phyloP scores from a whole-genome alignment of 2,329 filamentous ascomycete genomes.

The Sordariomycetes sp. region DNA sequence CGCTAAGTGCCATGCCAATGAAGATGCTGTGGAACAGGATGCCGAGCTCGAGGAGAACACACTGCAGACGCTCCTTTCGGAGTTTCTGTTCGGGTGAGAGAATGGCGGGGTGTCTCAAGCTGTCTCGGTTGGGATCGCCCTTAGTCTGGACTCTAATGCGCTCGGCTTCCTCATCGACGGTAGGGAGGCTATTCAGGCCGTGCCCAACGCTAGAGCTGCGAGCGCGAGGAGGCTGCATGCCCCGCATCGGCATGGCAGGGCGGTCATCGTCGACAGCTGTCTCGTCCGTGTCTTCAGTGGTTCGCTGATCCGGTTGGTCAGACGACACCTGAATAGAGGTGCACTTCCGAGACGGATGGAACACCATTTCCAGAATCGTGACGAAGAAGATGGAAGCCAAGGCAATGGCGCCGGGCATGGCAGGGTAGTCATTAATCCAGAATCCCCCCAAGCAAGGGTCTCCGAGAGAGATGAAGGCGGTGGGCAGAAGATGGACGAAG shows the following conservation, averaged over 20 bases:
- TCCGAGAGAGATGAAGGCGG: constrained; percentile 53
- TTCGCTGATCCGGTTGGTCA: neutral
- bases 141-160: neutral
- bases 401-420: constrained; percentile 72
- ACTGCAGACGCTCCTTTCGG: constrained; percentile 64
- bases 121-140: neutral
- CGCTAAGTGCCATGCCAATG: constrained; percentile 76
- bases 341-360: constrained; percentile 31
- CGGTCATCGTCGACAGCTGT: neutral
- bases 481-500: constrained; percentile 67
- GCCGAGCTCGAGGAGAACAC: constrained; percentile 66
- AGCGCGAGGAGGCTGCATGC: constrained; percentile 21
- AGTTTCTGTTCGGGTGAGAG: constrained; percentile 48
- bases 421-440: constrained; percentile 66
- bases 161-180: neutral
- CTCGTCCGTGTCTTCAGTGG: neutral
- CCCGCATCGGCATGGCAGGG: constrained; percentile 18
- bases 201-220: constrained; percentile 23
- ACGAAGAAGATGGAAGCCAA: constrained; percentile 73
- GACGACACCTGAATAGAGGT: constrained; percentile 5
- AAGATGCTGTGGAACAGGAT: constrained; percentile 76
- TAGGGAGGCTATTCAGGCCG: constrained; percentile 18
- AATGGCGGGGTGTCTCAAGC: too few species aligned
- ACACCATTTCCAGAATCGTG: constrained; percentile 68
- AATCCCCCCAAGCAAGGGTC: constrained; percentile 62